Evolutionary conservation across 2,329 filamentous ascomycete genomes (phyloP), one percentile per base, ranked within the genome.

Genomic region (Pyrenophora seminiperda): DNA sequence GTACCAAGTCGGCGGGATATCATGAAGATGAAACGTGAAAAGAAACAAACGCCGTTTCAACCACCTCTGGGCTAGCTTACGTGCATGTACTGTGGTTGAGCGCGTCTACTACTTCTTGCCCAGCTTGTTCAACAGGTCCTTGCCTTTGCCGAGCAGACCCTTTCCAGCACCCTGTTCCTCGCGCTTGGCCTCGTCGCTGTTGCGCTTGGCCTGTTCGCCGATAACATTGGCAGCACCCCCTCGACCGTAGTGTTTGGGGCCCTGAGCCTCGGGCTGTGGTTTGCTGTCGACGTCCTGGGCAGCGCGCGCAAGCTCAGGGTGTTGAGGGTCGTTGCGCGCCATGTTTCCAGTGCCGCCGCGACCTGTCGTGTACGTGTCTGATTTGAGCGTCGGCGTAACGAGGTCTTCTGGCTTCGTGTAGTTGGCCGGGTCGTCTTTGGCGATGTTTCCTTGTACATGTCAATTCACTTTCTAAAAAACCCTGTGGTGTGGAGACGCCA

Each of bases 271-370:
- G 55, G 84, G 68, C 51, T 65, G 62, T 2, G 58, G 59, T 7
- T 65, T 62, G 5, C 84, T 83, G 52, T 87, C 84, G 53, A 97
- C 90, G 65, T 97, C 92, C 74, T 97, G 93, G 33, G 86, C 86
- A 46, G 84, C 80, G 56, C 92, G 87, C 29, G 92, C 90, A 69
- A 90, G 68, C 55, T 82, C 80, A 7, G 84, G 81, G 56, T 77
- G 84, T 33, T 79, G 76, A 3, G 87, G 84, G 63, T 94, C 87
- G 56, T 84, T 84, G 68, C 87, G 86, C 39, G 88, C 85, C 88
- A 96, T 96, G 78, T 96, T 96, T 53, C 91, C 91, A 4, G 83
- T 86, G 54, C 92, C 92, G 47, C 92, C 92, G 42, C 92, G 89
- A 48, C 92, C 92, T 3, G 92, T 97, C 15, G 92, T 96, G 68